A percentile compares a stretch with the other conserved stretches of the same genome.
phyloP scores from a whole-genome alignment of 768 basidiomycete species.

The Suillus luteus region DNA sequence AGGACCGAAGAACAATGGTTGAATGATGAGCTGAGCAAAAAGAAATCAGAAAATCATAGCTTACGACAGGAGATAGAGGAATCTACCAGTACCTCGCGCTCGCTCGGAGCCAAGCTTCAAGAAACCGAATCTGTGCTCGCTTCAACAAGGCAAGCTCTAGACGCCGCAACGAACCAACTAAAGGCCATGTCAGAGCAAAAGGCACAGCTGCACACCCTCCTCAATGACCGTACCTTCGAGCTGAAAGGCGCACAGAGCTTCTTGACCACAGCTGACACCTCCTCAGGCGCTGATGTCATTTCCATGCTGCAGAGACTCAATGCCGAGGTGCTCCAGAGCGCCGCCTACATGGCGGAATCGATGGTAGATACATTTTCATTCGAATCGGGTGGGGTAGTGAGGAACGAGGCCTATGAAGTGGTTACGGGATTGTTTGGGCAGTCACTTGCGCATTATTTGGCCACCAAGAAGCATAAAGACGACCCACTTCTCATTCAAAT shows the following conservation, averaged over 20 bases:
- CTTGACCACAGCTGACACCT: constrained; percentile 44
- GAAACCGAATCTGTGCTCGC: not conserved
- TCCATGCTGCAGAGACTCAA: constrained; percentile 47
- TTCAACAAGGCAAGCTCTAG: not conserved
- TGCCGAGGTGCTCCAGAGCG: constrained; percentile 48
- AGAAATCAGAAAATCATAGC: not conserved
- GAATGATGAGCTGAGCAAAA: not conserved
- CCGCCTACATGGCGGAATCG: constrained; percentile 49
- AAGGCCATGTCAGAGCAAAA: constrained; percentile 1
- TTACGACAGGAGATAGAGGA: not conserved
- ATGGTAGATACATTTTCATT: constrained; percentile 45
- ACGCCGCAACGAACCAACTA: not conserved
- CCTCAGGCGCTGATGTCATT: constrained; percentile 49
- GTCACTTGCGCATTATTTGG: constrained; percentile 27
- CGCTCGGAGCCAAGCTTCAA: not conserved
- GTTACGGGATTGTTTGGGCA: constrained; percentile 23
- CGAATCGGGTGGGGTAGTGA: constrained; percentile 19
- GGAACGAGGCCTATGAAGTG: constrained; percentile 22
- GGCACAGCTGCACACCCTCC: constrained; percentile 28
- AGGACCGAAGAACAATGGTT: not conserved
- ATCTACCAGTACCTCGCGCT: not conserved
- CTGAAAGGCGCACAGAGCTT: constrained; percentile 49
- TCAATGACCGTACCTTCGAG: constrained; percentile 46
- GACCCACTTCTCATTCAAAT: constrained; percentile 41
- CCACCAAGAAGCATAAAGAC: constrained; percentile 32